Percentiles rank a stretch among this genome's conserved stretches.
Evolutionary conservation across 2,329 filamentous ascomycete species (phyloP).

Genomic region (Xylaria sp.): DNA sequence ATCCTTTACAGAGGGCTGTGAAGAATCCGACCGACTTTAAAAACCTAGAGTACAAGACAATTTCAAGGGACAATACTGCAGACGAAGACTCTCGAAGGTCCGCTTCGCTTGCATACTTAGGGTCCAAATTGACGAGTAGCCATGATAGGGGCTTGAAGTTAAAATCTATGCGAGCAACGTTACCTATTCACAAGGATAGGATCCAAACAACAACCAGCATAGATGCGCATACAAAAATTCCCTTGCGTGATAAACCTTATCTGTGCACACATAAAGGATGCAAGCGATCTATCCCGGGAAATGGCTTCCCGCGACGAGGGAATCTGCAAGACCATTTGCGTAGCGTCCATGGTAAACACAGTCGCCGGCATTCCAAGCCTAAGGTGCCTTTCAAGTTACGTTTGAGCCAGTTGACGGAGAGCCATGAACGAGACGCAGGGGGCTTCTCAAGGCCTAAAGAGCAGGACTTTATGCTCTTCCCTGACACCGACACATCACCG

Average conservation of each 20-base stretch:
- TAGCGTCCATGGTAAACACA: neutral
- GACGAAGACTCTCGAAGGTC: conserved; percentile 9
- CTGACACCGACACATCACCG: too few species aligned
- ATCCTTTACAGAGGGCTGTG: neutral
- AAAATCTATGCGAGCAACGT: neutral
- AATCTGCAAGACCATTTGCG: neutral
- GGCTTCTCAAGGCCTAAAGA: too few species aligned
- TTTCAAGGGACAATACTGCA: conserved; percentile 27
- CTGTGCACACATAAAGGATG: neutral
- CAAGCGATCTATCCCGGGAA: neutral
- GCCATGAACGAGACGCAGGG: too few species aligned
- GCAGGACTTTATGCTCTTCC: too few species aligned
- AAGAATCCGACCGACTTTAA: neutral
- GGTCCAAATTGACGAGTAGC: conserved; percentile 1
- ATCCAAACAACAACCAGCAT: neutral
- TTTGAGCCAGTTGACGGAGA: too few species aligned
- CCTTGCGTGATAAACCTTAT: neutral
- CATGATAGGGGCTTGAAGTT: neutral
- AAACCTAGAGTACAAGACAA: neutral
- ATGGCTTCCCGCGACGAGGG: neutral
- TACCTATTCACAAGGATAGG: neutral
- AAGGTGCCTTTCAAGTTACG: too few species aligned
- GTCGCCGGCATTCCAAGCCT: too few species aligned
- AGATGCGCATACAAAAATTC: neutral
- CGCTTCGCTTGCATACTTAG: conserved; percentile 20